Base-by-base conservation (phyloP, 805 yeast species). In the Saturnispora sekii region DNA sequence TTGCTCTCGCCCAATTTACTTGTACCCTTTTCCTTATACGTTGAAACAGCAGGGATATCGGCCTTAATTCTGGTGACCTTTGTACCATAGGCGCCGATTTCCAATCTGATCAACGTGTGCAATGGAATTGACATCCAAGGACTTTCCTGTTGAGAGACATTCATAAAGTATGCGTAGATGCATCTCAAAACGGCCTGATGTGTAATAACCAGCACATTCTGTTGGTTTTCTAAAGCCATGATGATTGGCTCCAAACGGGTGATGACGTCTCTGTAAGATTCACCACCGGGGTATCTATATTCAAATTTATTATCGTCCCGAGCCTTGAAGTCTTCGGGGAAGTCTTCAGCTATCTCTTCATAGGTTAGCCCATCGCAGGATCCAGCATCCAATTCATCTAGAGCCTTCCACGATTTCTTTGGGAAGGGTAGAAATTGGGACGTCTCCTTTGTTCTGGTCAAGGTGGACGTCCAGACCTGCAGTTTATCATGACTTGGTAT, bases 41-140 rank as follows among this genome's bases (percentile, higher is more conserved):
- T 93, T 55, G 90, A 81, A 5, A 93, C 99, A 0, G 98, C 98
- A 2, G 99, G 98, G 41, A 93, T 90, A 61, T 93, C 86, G 0
- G 97, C 98, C 55, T 87, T 87, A 47, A 93, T 85, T 54, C 94
- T 73, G 15, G 90, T 83, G 14, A 89, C 97, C 36, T 80, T 65
- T 0, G 98, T 89, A 41, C 81, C 81, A 58, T 86, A 89, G 0
- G 98, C 96, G 46, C 95, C 73, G n/a, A 97, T 96, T 61, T 93
- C 97, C 51, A 93, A 69, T 59, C 87, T 84, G 57, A 93, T 93
- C 61, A 93, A 68, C 0, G 98, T 93, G 60, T 93, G 99, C 55
- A 93, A 69, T 5, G 99, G 99, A 48, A 93, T 94, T 34, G 94
- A 86, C 96, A 93, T 88, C 98, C 98, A 93, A 5, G 99, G 99